A percentile compares a stretch with the other conserved stretches of the same genome.
phyloP scores from a whole-genome alignment of 2,329 filamentous ascomycete genomes.

The Pseudocercospora fijiensis region DNA sequence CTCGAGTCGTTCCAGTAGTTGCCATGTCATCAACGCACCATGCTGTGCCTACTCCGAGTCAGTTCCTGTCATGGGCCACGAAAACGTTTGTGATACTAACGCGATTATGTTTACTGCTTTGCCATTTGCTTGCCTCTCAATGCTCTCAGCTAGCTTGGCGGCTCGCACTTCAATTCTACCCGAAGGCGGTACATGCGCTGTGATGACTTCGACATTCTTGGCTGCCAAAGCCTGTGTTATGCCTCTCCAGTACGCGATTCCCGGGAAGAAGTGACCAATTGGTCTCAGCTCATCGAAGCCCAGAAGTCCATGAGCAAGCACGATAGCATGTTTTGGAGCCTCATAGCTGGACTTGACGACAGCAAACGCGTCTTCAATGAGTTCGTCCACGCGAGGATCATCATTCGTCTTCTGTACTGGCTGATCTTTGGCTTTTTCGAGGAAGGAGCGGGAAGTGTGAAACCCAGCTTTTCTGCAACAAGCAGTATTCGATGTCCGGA shows the following conservation, averaged over 20 bases:
- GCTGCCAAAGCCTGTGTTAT: conserved; percentile 58
- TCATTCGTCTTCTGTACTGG: neutral
- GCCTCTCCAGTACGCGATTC: conserved; percentile 64
- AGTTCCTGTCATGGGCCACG: neutral
- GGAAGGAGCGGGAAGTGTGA: neutral
- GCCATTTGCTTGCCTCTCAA: conserved; percentile 54
- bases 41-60: conserved; percentile 19
- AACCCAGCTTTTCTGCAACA: neutral
- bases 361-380: conserved; percentile 59
- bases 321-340: conserved; percentile 57
- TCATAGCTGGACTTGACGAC: conserved; percentile 57
- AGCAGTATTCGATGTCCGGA: neutral
- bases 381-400: conserved; percentile 17
- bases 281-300: conserved; percentile 62
- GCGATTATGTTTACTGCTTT: conserved; percentile 65
- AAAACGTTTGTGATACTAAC: conserved; percentile 42
- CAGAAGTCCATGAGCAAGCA: conserved; percentile 64
- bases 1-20: neutral
- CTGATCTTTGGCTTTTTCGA: neutral
- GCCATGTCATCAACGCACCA: conserved; percentile 15
- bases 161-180: conserved; percentile 60
- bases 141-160: conserved; percentile 53
- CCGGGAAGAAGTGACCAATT: conserved; percentile 54
- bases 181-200: conserved; percentile 58
- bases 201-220: conserved; percentile 61